phyloP scores from a whole-genome alignment of 768 basidiomycete species.

The Boletellus ananiceps region DNA sequence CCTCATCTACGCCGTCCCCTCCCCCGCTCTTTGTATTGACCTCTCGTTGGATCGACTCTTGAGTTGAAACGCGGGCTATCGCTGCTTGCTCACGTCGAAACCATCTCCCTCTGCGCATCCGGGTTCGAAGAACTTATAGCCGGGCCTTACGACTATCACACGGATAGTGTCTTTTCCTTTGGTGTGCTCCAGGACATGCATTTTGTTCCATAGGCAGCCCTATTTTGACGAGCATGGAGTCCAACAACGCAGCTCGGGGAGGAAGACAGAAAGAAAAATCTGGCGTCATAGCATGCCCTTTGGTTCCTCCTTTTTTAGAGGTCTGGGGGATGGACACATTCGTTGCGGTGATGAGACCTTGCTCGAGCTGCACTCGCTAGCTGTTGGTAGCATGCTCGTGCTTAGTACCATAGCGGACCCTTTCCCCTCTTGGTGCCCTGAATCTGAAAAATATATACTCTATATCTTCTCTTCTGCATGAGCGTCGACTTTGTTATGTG shows the following conservation, averaged over 20 bases:
- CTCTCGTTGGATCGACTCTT: not conserved
- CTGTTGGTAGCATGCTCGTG: too few species aligned
- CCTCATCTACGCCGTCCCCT: not conserved
- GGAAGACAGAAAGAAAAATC: not conserved
- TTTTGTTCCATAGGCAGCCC: conserved; percentile 11
- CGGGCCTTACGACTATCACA: conserved; percentile 27
- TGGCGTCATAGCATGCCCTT: not conserved
- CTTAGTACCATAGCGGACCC: too few species aligned
- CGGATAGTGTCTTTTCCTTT: conserved; percentile 17
- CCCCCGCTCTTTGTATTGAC: not conserved
- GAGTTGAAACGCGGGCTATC: not conserved
- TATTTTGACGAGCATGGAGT: conserved; percentile 9
- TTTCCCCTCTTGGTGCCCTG: too few species aligned
- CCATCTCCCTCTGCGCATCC: conserved; percentile 12
- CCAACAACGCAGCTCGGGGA: not conserved
- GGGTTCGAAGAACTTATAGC: conserved; percentile 13
- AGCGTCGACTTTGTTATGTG: too few species aligned
- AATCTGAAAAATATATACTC: too few species aligned
- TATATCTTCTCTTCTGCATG: too few species aligned
- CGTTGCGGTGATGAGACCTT: too few species aligned
- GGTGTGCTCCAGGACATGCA: conserved; percentile 13
- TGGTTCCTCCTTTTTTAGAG: too few species aligned
- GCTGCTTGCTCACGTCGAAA: conserved; percentile 15
- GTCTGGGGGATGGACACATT: too few species aligned
- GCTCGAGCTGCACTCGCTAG: too few species aligned